Evolutionary conservation across 1,284 basidiomycete genomes (phyloP).

Genomic region (Ustilago crameri): DNA sequence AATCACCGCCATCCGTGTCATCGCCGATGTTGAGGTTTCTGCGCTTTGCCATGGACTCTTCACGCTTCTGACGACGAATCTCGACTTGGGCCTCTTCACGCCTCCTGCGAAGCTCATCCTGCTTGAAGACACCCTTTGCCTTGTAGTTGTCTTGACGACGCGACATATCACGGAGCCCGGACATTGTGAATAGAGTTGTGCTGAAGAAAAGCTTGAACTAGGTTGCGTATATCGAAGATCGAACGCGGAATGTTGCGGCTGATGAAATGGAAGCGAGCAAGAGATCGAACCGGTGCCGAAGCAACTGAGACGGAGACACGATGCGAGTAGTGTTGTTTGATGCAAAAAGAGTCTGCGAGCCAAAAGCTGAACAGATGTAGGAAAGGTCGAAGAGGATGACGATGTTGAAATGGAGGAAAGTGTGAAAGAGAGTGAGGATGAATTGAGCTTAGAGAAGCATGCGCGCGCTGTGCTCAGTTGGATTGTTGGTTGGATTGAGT

Average conservation of each 20-base stretch:
- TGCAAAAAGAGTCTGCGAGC: not conserved
- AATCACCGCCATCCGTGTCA: slow-evolving; percentile 61
- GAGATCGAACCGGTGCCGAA: not conserved
- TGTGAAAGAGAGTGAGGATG: not conserved
- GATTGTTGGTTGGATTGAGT: too few relatives aligned
- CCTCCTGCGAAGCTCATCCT: slow-evolving; percentile 66
- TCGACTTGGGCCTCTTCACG: slow-evolving; percentile 68
- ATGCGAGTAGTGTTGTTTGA: too few relatives aligned
- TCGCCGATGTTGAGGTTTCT: slow-evolving; percentile 62
- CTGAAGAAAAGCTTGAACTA: not conserved
- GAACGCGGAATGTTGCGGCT: not conserved
- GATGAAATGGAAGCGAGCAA: not conserved
- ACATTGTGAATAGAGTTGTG: slow-evolving; percentile 41
- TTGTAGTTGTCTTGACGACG: slow-evolving; percentile 67
- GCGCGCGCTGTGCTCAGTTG: too few relatives aligned
- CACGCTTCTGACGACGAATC: slow-evolving; percentile 67
- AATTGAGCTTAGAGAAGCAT: too few relatives aligned
- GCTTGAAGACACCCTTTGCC: slow-evolving; percentile 66
- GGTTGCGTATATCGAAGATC: not conserved
- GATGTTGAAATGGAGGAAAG: slow-evolving; percentile 4
- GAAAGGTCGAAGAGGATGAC: not conserved
- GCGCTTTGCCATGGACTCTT: slow-evolving; percentile 68
- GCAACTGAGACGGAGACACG: too few relatives aligned
- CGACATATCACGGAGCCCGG: slow-evolving; percentile 58
- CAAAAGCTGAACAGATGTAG: not conserved